Conservation (phyloP, 2,329 filamentous ascomycete species). For the Fusarium ramigenum region DNA sequence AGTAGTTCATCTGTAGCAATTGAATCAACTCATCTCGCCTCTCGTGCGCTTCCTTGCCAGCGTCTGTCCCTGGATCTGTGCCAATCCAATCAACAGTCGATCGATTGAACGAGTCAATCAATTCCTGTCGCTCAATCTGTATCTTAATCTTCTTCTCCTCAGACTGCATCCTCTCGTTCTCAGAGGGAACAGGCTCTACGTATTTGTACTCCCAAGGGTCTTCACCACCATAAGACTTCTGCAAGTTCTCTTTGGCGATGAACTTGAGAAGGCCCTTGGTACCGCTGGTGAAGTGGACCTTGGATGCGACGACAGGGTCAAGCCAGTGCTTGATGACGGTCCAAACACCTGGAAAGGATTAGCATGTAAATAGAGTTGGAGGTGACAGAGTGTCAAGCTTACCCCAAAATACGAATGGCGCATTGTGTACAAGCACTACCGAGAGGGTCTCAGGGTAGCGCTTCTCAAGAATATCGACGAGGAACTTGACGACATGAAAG, state of each 20-base stretch:
- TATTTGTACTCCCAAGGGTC: slow-evolving; percentile 75
- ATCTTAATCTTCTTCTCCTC: slow-evolving; percentile 56
- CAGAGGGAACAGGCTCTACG: slow-evolving; percentile 65
- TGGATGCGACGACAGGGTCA: slow-evolving; percentile 77
- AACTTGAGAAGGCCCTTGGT: slow-evolving; percentile 69
- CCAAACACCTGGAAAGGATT: slow-evolving; percentile 52
- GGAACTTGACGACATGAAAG: slow-evolving; percentile 79
- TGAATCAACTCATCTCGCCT: slow-evolving; percentile 60
- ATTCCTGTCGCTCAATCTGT: slow-evolving; percentile 58
- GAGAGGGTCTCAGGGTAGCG: slow-evolving; percentile 81
- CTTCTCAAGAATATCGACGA: slow-evolving; percentile 82
- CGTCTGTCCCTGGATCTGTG: not conserved
- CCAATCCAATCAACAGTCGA: slow-evolving; percentile 27
- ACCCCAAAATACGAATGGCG: slow-evolving; percentile 74
- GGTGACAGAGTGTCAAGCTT: not conserved
- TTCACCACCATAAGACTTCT: slow-evolving; percentile 72
- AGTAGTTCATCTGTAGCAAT: slow-evolving; percentile 69
- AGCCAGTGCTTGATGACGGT: slow-evolving; percentile 79
- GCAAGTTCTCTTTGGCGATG: slow-evolving; percentile 63
- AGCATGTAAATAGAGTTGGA: not conserved
- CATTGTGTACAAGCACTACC: slow-evolving; percentile 76
- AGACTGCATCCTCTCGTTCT: slow-evolving; percentile 60
- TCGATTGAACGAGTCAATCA: slow-evolving; percentile 65
- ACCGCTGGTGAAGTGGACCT: slow-evolving; percentile 75
- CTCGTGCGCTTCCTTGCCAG: not conserved